Conservation (phyloP, 805 yeast genomes). For the Clavispora santaluciae region DNA sequence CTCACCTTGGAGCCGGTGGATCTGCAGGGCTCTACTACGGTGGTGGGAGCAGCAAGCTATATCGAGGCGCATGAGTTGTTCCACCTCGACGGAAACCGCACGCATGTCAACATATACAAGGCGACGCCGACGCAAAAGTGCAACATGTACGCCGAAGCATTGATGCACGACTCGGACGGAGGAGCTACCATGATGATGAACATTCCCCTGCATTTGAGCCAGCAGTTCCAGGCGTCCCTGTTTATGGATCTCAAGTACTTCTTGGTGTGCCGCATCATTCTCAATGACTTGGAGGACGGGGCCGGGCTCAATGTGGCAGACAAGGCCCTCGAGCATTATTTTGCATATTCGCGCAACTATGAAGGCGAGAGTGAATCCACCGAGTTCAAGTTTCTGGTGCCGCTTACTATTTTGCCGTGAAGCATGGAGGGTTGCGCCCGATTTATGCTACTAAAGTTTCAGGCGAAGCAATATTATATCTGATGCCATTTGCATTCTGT, state of each 20-base stretch:
- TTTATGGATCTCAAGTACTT: conserved; percentile 34
- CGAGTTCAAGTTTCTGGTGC: conserved; percentile 13
- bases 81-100: conserved; percentile 17
- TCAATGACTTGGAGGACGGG: conserved; percentile 20
- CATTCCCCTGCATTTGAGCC: conserved; percentile 28
- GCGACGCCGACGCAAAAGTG: conserved; percentile 31
- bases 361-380: conserved; percentile 11
- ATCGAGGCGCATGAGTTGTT: conserved; percentile 39
- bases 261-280: conserved; percentile 33
- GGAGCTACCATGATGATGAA: conserved; percentile 19
- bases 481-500: too few relatives aligned
- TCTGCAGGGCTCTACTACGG: conserved; percentile 14
- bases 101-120: conserved; percentile 23
- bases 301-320: conserved; percentile 2
- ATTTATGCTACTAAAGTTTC: too few relatives aligned
- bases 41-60: conserved; percentile 30
- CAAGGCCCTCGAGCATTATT: conserved; percentile 9
- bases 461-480: too few relatives aligned
- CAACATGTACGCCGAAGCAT: conserved; percentile 29
- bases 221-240: conserved; percentile 33
- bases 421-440: too few relatives aligned
- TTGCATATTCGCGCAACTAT: conserved; percentile 11
- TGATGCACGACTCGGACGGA: conserved; percentile 6
- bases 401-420: conserved; percentile 13
- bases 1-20: conserved; percentile 21